Evolutionary conservation across 2,329 filamentous ascomycete species (phyloP).

Genomic region (Aspergillus sp.): DNA sequence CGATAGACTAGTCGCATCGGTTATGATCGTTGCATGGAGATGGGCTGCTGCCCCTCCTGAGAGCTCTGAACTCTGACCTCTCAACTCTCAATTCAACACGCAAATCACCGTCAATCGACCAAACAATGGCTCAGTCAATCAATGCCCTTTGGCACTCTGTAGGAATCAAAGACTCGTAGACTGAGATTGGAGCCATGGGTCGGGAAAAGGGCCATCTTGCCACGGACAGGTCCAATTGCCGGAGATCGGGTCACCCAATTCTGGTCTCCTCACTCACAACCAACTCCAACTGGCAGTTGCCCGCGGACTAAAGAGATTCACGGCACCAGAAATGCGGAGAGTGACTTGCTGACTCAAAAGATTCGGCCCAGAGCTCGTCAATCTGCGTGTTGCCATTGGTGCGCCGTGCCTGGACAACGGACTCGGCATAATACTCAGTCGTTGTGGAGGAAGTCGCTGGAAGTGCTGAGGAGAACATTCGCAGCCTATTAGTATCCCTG

Average conservation of each 20-base stretch:
- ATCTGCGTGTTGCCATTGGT: conserved; percentile 20
- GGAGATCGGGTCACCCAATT: neutral
- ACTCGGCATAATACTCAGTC: conserved; percentile 8
- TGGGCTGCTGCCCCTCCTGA: neutral
- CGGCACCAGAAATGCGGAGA: conserved; percentile 21
- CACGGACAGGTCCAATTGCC: neutral
- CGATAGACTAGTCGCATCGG: neutral
- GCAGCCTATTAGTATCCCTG: conserved; percentile 20
- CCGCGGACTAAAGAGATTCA: neutral
- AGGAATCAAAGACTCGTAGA: too few species aligned
- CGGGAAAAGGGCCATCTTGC: neutral
- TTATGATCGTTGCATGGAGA: conserved; percentile 4
- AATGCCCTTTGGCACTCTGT: too few species aligned
- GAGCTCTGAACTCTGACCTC: neutral
- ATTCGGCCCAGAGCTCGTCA: conserved; percentile 20
- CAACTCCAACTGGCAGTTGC: too few species aligned
- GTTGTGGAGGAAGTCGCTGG: conserved; percentile 1
- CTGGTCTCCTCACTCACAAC: neutral
- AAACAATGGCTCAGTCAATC: neutral
- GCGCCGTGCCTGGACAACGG: conserved; percentile 10
- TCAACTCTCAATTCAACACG: neutral
- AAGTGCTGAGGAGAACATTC: conserved; percentile 2
- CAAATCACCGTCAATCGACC: neutral
- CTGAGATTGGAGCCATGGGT: too few species aligned
- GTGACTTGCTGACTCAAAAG: conserved; percentile 24